These are phyloP conservation scores for Nannochloris sp. DNA, from an alignment of 139 green algal genomes.

Conservation along the genomic window DNA sequence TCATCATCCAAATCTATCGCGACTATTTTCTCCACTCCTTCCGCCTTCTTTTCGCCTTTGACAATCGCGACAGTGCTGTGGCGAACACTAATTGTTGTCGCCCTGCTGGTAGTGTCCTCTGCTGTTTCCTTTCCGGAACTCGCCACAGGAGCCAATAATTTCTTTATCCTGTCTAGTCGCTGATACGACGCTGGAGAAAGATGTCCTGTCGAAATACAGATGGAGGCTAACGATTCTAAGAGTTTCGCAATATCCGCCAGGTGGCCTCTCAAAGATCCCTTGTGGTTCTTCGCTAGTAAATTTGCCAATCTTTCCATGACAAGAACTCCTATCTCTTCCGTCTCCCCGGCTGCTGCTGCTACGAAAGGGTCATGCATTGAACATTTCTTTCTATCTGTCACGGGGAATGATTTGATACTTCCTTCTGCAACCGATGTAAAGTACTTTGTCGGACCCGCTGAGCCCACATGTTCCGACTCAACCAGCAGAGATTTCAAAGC, in stretches of 20 bases:
- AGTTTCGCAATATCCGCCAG: conserved; percentile 18
- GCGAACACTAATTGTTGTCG: conserved; percentile 1
- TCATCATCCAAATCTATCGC: conserved; percentile 10
- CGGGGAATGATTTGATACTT: not conserved
- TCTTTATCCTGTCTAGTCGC: conserved; percentile 11
- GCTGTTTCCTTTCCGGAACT: conserved; percentile 14
- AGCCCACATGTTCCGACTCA: conserved; percentile 4
- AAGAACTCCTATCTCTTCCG: conserved; percentile 23
- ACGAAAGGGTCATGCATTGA: conserved; percentile 3
- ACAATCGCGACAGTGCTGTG: not conserved
- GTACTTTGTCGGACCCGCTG: conserved; percentile 5
- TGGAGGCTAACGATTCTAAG: conserved; percentile 22
- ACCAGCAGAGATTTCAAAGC: conserved; percentile 12
- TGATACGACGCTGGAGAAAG: conserved; percentile 10
- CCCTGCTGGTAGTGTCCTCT: not conserved
- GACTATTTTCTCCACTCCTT: not conserved
- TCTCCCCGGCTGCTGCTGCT: conserved; percentile 15
- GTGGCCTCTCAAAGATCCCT: conserved; percentile 11
- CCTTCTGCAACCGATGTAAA: conserved; percentile 20
- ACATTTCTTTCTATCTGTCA: not conserved
- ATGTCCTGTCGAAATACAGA: conserved; percentile 13
- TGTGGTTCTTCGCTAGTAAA: conserved; percentile 23
- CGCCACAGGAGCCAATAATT: conserved; percentile 16
- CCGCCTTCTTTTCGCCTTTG: not conserved
- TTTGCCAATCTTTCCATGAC: conserved; percentile 23